Base-by-base conservation (phyloP, 371 early-diverging fungal genomes). In the Thermomucor indicae-seudaticae region DNA sequence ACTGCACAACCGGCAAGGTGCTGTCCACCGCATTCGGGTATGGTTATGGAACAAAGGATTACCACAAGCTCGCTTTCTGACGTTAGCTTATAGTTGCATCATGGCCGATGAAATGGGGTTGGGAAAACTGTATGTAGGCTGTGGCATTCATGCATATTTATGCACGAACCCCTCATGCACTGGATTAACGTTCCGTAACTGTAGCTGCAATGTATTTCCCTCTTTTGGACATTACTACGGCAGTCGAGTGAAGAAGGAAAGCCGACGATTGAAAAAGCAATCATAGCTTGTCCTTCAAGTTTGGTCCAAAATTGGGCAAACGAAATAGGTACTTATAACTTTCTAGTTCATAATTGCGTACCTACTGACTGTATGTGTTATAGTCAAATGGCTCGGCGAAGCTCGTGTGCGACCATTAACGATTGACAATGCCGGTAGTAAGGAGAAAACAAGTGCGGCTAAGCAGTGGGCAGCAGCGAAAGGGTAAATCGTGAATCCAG, bases 31-130 rank as follows among this genome's bases (percentile, higher is more conserved):
- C 85, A 2, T 65, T 60, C 61, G 81, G 81, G 74, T 69, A 56
- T n/a, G 10, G 37, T 22, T 27, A 41, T 20, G 14, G 23, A 30
- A 23, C 7, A 2, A 3, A 16, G 12, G n/a, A n/a, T n/a, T n/a
- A n/a, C n/a, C n/a, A n/a, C n/a, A n/a, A n/a, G n/a, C n/a, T n/a
- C n/a, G n/a, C 5, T 39, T 38, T 2, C 25, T 24, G 37, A 11
- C 7, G 2, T 5, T 38, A 4, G 24, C 28, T 22, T n/a, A 65
- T 57, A 93, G 93, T 6, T 95, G 95, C 60, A 97, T 97, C 51
- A 95, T 96, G 95, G 98, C 98, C 2, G 98, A 97, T 70, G 98
- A 96, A 64, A 96, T 96, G 96, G 97, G 97, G 23, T 69, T 97
- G 14, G 97, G 97, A 23, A 97, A 97, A 64, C n/a, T n/a, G n/a